Percentiles rank a stretch among this genome's conserved stretches.
Evolutionary conservation across 1,139 yeast genomes (phyloP).

Genomic region (Candida sp.): DNA sequence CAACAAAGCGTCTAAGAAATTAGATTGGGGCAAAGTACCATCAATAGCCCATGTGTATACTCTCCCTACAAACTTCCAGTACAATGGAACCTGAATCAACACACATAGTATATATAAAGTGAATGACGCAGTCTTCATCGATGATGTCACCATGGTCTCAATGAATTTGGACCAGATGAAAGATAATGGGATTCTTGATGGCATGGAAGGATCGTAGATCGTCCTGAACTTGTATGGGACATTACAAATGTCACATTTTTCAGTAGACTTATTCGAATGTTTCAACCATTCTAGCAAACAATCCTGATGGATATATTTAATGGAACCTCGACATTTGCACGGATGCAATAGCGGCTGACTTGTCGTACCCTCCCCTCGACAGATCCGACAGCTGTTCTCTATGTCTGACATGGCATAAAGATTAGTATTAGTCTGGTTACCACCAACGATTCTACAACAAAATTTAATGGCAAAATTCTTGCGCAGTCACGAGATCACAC

Average conservation of each 20-base stretch:
- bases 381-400: constrained; percentile 71
- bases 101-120: constrained; percentile 37
- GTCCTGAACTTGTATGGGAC: constrained; percentile 71
- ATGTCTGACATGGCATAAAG: constrained; percentile 8
- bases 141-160: constrained; percentile 19
- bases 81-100: constrained; percentile 53
- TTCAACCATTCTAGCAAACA: constrained; percentile 88
- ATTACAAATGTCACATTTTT: constrained; percentile 88
- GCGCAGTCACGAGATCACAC: background rate
- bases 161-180: constrained; percentile 40
- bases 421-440: background rate
- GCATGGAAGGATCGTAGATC: constrained; percentile 69
- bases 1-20: constrained; percentile 39
- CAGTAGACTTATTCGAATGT: constrained; percentile 55
- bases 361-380: constrained; percentile 84
- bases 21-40: constrained; percentile 41
- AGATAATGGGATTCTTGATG: constrained; percentile 55
- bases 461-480: background rate
- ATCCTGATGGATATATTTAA: constrained; percentile 88
- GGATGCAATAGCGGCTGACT: constrained; percentile 87
- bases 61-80: constrained; percentile 53
- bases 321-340: constrained; percentile 92
- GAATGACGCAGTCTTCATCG: constrained; percentile 24
- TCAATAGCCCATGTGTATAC: constrained; percentile 54
- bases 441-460: background rate